Evolutionary conservation across 2,329 filamentous ascomycete genomes (phyloP).

Genomic region (Aureobasidium mangrovei): DNA sequence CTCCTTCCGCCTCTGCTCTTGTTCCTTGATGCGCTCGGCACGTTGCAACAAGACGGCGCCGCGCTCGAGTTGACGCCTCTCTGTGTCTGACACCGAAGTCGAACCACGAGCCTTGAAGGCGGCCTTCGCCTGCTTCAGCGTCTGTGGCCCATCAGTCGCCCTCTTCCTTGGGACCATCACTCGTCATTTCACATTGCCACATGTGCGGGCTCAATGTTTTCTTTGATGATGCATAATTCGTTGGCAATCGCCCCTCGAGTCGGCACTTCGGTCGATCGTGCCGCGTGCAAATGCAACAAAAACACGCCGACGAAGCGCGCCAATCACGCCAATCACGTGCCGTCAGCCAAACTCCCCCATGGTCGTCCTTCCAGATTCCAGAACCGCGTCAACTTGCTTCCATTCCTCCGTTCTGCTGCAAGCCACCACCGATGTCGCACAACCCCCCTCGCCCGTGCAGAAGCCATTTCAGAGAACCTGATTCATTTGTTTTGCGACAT

Average conservation of each 20-base stretch:
- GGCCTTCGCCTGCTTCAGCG: conserved; percentile 30
- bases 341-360: background rate
- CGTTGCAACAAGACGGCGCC: conserved; percentile 26
- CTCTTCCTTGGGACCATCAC: conserved; percentile 12
- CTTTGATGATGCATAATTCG: conserved; percentile 6
- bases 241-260: background rate
- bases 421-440: conserved; percentile 10
- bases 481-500: background rate
- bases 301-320: background rate
- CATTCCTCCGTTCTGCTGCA: background rate
- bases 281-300: background rate
- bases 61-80: conserved; percentile 27
- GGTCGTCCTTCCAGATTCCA: background rate
- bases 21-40: conserved; percentile 26
- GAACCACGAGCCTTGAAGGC: conserved; percentile 28
- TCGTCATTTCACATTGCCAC: background rate
- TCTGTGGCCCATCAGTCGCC: conserved; percentile 19
- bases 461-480: background rate
- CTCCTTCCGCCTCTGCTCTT: conserved; percentile 25
- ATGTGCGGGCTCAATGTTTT: conserved; percentile 3
- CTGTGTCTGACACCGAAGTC: conserved; percentile 24
- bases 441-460: background rate
- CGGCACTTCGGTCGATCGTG: background rate
- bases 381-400: background rate
- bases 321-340: background rate